phyloP scores from a whole-genome alignment of 2,329 filamentous ascomycete genomes.

The Phaeosphaeria sp. region DNA sequence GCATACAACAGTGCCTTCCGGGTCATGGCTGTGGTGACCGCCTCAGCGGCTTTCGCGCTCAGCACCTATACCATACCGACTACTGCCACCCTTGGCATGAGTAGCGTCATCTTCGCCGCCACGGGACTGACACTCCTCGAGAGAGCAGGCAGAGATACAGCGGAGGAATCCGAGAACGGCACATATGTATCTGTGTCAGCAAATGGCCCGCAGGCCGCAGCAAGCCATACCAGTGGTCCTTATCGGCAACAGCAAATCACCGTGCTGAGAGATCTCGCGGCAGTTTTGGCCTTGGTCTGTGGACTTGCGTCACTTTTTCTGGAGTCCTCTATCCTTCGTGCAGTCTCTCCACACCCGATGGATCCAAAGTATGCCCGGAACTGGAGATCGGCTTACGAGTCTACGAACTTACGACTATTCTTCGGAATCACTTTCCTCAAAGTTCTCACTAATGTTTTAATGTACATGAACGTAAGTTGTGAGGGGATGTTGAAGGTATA shows the following conservation, averaged over 20 bases:
- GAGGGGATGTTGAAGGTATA: background rate
- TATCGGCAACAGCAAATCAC: constrained; percentile 31
- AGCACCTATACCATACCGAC: constrained; percentile 43
- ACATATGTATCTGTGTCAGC: constrained; percentile 44
- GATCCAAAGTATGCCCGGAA: constrained; percentile 29
- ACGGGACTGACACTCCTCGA: constrained; percentile 52
- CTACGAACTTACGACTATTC: constrained; percentile 31
- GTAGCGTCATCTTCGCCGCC: constrained; percentile 50
- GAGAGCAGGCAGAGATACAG: constrained; percentile 33
- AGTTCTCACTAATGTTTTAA: constrained; percentile 32
- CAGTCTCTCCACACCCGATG: constrained; percentile 37
- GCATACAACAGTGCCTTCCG: constrained; percentile 28
- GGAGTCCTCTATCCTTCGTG: constrained; percentile 34
- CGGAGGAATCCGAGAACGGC: constrained; percentile 29
- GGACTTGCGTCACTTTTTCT: constrained; percentile 36
- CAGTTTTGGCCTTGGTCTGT: constrained; percentile 32
- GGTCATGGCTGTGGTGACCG: constrained; percentile 43
- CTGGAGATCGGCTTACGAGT: constrained; percentile 38
- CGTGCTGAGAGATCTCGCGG: constrained; percentile 39
- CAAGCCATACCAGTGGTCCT: constrained; percentile 29
- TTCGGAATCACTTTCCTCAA: constrained; percentile 36
- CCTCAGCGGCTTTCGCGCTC: constrained; percentile 47
- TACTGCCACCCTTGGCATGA: constrained; percentile 50
- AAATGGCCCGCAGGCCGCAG: constrained; percentile 41
- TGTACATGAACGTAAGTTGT: constrained; percentile 40